phyloP scores from a whole-genome alignment of 352 stramenopile species.

The Phytophthora litchii region DNA sequence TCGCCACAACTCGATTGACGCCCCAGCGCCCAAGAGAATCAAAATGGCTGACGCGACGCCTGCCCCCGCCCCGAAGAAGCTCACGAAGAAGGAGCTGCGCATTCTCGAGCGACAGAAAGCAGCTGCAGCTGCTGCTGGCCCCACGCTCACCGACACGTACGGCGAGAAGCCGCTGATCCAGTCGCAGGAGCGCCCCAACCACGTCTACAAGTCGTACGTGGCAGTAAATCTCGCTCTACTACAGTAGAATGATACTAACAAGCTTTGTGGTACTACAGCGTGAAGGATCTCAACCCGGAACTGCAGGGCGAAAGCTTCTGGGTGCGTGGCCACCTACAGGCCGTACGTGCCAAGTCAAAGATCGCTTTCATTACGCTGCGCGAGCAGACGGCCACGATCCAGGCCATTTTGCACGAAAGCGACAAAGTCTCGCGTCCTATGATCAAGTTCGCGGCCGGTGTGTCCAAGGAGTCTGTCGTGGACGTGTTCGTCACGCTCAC shows the following conservation, averaged over 20 bases:
- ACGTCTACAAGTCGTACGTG: conserved; percentile 74
- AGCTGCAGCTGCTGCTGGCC: conserved; percentile 58
- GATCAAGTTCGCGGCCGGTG: conserved; percentile 95
- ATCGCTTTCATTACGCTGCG: conserved; percentile 97
- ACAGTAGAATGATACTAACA: neutral
- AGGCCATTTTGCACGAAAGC: conserved; percentile 91
- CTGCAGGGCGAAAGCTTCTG: conserved; percentile 91
- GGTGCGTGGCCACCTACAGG: conserved; percentile 95
- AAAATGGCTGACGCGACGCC: conserved; percentile 55
- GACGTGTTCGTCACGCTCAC: conserved; percentile 95
- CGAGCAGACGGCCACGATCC: conserved; percentile 96
- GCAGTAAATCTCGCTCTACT: conserved; percentile 37
- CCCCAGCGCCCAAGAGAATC: conserved; percentile 12
- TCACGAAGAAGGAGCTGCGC: conserved; percentile 91
- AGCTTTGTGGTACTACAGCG: conserved; percentile 11
- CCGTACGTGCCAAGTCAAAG: conserved; percentile 93
- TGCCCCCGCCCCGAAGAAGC: conserved; percentile 69
- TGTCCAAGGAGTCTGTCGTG: conserved; percentile 97
- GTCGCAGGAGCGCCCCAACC: conserved; percentile 75
- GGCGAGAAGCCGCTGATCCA: conserved; percentile 91
- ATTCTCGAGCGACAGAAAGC: conserved; percentile 88
- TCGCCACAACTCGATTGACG: conserved; percentile 34
- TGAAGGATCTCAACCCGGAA: conserved; percentile 76
- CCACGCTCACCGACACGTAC: conserved; percentile 86
- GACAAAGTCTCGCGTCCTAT: conserved; percentile 94